These are phyloP conservation scores for Tuber microsphaerosporum DNA, from an alignment of 495 filamentous ascomycete species.

Conservation along the genomic window DNA sequence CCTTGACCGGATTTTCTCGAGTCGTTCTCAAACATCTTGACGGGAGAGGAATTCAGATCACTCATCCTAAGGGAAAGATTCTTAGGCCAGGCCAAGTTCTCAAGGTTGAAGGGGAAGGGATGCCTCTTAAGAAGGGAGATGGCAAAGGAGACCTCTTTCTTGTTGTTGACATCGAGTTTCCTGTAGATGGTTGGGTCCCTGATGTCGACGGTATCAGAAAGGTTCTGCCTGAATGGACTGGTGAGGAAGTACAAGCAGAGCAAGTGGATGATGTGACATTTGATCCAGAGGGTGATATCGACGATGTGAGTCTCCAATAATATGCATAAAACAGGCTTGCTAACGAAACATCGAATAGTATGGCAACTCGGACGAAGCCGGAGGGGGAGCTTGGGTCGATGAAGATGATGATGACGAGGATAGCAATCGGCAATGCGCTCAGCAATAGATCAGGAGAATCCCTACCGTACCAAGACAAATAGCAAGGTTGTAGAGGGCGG, in stretches of 20 bases:
- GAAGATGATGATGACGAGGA: slow-evolving; percentile 64
- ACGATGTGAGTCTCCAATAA: slow-evolving; percentile 54
- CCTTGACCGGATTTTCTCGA: slow-evolving; percentile 79
- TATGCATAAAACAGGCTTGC: not conserved
- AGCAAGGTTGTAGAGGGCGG: not conserved
- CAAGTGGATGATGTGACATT: slow-evolving; percentile 81
- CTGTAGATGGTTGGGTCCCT: slow-evolving; percentile 72
- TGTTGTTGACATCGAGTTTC: slow-evolving; percentile 78
- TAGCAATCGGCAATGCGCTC: slow-evolving; percentile 64
- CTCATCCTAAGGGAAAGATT: slow-evolving; percentile 65
- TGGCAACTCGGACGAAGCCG: slow-evolving; percentile 50
- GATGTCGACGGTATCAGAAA: slow-evolving; percentile 61
- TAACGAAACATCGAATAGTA: slow-evolving; percentile 45
- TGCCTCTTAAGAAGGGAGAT: slow-evolving; percentile 84
- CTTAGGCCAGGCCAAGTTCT: slow-evolving; percentile 74
- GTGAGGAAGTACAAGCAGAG: slow-evolving; percentile 53
- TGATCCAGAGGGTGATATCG: slow-evolving; percentile 69
- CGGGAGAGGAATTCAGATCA: slow-evolving; percentile 77
- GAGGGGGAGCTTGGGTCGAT: slow-evolving; percentile 62
- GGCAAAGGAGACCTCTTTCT: slow-evolving; percentile 80
- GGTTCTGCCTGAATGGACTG: slow-evolving; percentile 57
- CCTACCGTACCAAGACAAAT: not conserved
- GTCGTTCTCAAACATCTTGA: slow-evolving; percentile 90
- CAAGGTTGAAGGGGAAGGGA: slow-evolving; percentile 80
- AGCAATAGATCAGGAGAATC: slow-evolving; percentile 43